phyloP scores from a whole-genome alignment of 371 early-diverging fungal species.

The Choanephora cucurbitarum region DNA sequence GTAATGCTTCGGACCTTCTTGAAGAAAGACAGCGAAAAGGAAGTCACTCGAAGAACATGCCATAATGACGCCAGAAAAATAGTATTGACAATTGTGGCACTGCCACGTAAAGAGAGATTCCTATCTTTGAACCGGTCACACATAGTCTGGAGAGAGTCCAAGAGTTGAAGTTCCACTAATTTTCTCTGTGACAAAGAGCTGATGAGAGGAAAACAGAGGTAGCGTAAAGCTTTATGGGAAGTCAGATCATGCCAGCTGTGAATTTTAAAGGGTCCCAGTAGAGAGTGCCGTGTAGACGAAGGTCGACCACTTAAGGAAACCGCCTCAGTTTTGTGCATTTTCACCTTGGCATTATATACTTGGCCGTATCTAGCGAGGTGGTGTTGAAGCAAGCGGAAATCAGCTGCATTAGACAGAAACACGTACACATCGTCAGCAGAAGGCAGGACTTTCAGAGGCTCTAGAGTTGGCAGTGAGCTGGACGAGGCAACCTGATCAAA shows the following conservation, averaged over 20 bases:
- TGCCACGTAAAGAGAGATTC: slow-evolving; percentile 18
- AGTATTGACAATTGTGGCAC: slow-evolving; percentile 17
- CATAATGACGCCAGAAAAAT: slow-evolving; percentile 19
- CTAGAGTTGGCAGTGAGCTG: too few species aligned
- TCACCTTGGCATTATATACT: neutral
- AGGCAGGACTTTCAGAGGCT: neutral
- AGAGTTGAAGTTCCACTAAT: too few species aligned
- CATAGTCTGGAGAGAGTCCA: too few species aligned
- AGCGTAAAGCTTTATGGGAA: slow-evolving; percentile 1
- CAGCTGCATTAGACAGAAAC: neutral
- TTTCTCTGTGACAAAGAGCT: neutral
- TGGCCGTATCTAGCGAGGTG: neutral
- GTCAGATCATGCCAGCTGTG: slow-evolving; percentile 5
- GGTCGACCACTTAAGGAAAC: neutral
- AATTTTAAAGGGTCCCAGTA: neutral
- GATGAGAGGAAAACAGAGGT: slow-evolving; percentile 8
- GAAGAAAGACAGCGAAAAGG: neutral
- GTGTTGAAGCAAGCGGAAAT: neutral
- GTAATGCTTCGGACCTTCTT: neutral
- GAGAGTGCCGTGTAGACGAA: neutral
- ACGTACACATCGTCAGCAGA: slow-evolving; percentile 8
- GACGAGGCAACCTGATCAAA: too few species aligned
- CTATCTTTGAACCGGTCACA: neutral
- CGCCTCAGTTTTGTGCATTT: neutral
- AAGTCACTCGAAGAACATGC: slow-evolving; percentile 18